phyloP scores from a whole-genome alignment of 306 rosid genomes.

The Prosopis cineraria region DNA sequence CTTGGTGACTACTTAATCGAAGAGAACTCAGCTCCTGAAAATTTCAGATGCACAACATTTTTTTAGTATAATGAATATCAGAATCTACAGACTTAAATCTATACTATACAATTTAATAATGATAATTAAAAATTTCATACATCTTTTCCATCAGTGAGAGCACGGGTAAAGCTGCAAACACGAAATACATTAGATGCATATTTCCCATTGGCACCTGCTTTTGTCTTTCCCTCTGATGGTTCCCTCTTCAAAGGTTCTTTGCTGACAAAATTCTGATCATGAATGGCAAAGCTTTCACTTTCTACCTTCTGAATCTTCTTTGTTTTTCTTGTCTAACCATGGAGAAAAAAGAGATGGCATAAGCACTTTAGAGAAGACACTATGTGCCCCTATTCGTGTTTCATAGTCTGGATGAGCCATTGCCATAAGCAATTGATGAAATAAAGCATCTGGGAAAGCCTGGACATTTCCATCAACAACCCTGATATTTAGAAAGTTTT shows the following conservation, averaged over 20 bases:
- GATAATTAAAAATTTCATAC: constrained; percentile 45
- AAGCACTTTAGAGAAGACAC: constrained; percentile 80
- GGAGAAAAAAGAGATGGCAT: constrained; percentile 74
- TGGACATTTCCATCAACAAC: constrained; percentile 42
- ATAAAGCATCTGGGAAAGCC: constrained; percentile 96
- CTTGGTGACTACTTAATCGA: constrained; percentile 95
- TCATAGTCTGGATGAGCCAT: constrained; percentile 90
- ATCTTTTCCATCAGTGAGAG: constrained; percentile 55
- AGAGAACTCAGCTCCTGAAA: constrained; percentile 79
- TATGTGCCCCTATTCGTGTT: constrained; percentile 85
- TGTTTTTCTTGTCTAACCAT: constrained; percentile 54
- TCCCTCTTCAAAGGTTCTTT: constrained; percentile 46
- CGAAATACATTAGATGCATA: constrained; percentile 35
- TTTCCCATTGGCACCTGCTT: constrained; percentile 38
- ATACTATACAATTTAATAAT: constrained; percentile 2
- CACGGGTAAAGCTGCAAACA: constrained; percentile 43
- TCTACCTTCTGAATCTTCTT: constrained; percentile 46
- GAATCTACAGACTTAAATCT: constrained; percentile 10
- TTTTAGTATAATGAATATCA: constrained; percentile 24
- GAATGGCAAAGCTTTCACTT: constrained; percentile 51
- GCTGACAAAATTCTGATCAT: constrained; percentile 39
- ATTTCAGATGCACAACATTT: constrained; percentile 28
- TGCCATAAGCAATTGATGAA: constrained; percentile 93
- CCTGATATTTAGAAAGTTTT: constrained; percentile 30
- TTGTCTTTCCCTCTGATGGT: constrained; percentile 41